phyloP scores from a whole-genome alignment of 1,284 basidiomycete species.

The Pyrrhoderma lamaoense region DNA sequence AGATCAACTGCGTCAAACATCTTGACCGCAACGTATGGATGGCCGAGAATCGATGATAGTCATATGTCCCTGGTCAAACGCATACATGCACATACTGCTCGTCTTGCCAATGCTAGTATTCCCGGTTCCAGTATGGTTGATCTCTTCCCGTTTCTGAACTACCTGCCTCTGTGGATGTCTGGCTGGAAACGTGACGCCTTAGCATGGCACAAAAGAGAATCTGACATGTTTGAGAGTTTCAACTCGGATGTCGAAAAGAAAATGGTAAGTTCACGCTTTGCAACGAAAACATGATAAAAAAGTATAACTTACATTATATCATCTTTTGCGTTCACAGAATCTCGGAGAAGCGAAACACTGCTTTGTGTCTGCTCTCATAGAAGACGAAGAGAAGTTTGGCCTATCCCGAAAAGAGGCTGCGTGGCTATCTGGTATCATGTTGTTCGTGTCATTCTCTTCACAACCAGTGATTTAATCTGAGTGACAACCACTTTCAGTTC shows the following conservation, averaged over 20 bases:
- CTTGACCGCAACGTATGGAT: constrained; percentile 13
- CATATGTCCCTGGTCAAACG: constrained; percentile 26
- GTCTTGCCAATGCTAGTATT: constrained; percentile 5
- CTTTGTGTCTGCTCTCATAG: constrained; percentile 51
- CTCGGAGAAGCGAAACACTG: constrained; percentile 35
- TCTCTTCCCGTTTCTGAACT: constrained; percentile 9
- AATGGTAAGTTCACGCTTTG: constrained; percentile 18
- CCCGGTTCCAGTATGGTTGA: constrained; percentile 9
- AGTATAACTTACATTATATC: constrained; percentile 10
- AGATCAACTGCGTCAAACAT: constrained; percentile 12
- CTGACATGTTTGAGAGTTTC: constrained; percentile 8
- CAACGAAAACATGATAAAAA: constrained; percentile 8
- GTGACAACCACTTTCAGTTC: constrained; percentile 8
- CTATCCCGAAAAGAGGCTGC: constrained; percentile 48
- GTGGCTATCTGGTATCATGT: constrained; percentile 46
- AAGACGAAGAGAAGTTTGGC: constrained; percentile 41
- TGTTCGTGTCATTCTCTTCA: constrained; percentile 11
- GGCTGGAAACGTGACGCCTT: background rate
- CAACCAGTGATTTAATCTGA: background rate
- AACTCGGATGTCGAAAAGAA: constrained; percentile 4
- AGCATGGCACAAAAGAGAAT: constrained; percentile 1
- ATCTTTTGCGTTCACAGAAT: constrained; percentile 24
- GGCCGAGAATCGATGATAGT: constrained; percentile 5
- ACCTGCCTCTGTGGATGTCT: background rate
- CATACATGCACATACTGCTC: background rate